phyloP scores from a whole-genome alignment of 106 monocot genomes.

The Phalaenopsis equestris region DNA sequence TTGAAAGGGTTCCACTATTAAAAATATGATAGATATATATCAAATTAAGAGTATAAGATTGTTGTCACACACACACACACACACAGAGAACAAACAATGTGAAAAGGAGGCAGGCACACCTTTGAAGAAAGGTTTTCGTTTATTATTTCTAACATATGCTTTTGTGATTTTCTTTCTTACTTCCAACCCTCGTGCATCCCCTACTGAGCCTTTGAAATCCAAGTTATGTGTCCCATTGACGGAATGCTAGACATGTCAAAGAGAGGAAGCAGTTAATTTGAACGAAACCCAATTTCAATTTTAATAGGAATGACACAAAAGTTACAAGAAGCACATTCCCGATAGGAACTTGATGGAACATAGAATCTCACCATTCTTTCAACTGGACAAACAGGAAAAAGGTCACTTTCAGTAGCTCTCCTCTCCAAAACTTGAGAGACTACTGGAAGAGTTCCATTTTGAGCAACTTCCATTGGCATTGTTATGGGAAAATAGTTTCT shows the following conservation, averaged over 20 bases:
- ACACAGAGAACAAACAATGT: background rate
- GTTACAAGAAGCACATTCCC: background rate
- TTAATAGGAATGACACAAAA: background rate
- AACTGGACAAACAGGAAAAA: background rate
- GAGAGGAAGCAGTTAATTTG: background rate
- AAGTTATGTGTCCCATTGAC: no score
- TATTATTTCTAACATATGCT: background rate
- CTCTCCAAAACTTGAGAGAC: background rate
- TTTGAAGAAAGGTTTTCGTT: background rate
- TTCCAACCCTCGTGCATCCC: background rate
- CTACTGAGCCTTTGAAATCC: background rate
- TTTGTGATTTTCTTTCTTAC: background rate
- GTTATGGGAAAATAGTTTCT: background rate
- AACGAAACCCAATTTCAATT: background rate
- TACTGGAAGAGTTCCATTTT: background rate
- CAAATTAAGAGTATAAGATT: background rate
- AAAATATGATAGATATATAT: background rate
- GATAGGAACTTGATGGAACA: background rate
- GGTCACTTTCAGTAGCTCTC: background rate
- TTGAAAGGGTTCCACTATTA: background rate
- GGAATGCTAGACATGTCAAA: no score
- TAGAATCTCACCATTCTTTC: background rate
- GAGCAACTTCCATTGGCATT: background rate
- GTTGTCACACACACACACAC: background rate
- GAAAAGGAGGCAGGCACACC: background rate